Evolutionary conservation across 2,329 filamentous ascomycete species (phyloP), one percentile per base, ranked within the genome.

Genomic region (Calonectria hawksworthii): DNA sequence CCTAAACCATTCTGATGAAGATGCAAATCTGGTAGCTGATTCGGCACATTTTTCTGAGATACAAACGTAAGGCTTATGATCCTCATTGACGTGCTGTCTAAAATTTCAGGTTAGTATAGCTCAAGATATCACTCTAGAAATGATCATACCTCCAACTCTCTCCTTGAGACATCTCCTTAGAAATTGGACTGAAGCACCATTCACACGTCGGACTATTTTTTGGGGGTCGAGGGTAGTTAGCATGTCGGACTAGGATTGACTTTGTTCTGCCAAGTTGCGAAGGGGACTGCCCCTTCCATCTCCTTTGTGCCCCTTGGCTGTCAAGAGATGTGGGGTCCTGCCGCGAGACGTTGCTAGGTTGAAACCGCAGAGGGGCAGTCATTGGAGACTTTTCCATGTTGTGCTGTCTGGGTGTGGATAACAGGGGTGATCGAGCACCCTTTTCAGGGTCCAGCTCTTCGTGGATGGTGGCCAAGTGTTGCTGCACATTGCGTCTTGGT

Each of bases 21-120:
- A 74, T 32, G 74, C 21, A 28, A 75, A 75, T 34, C 59, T 41
- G 7, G 32, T n/a, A 11, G 23, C 21, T 14, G 66, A 51, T 7
- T 51, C 59, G 9, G 59, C 50, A 18, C 74, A 75, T 8, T 74
- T 74, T 13, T 75, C 74, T 6, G 74, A 75, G 14, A 75, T 73
- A 13, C n/a, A 68, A 34, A 56, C 66, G 21, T 30, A 68, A 9
- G 66, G 66, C 10, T 44, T 68, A 26, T 54, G 50, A 51, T 68
- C 66, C 21, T 68, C 66, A 11, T 68, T 68, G 11, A 68, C 26
- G 34, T 68, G 66, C 13, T 32, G 50, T 16, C 66, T 68, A 26
- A 5, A 21, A 4, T 32, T 16, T 44, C 6, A 41, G 21, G 51
- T 36, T 5, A 28, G 56, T n/a, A n/a, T n/a, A 14, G 4, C 23